Base-by-base conservation (phyloP, 192 early-diverging fungal species). In the Backusella mclennaniae region DNA sequence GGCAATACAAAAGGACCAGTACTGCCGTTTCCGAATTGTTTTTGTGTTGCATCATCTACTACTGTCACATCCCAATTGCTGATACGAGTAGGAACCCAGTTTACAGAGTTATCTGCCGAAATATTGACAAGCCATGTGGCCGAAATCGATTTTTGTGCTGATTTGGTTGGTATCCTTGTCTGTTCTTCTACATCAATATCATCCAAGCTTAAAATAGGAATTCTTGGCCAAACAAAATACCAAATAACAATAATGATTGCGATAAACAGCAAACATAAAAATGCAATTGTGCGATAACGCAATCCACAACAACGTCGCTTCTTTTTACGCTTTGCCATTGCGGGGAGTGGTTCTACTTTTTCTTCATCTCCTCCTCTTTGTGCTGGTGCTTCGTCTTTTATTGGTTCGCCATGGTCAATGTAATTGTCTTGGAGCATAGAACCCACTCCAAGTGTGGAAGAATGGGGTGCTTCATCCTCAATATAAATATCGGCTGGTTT, bases 61-160 rank as follows among this genome's bases (percentile, higher is more conserved):
- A 79, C 39, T 29, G 11, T 70, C 23, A 79, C 52, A 42, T 41
- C 66, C 69, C 73, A 56, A 35, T 67, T 63, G 15, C 44, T 69
- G 39, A 79, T 56, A 39, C 77, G 72, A 23, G 73, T 79, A 9
- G 77, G 77, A 14, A 79, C 53, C 77, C 77, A 79, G 46, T 79
- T 79, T 6, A 23, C 73, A 1, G 77, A 42, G 56, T 79, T 79
- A 31, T 73, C 77, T 21, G 69, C 68, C 17, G 77, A 74, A 19
- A 79, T 79, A 63, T 79, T 79, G 23, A 79, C 66, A 41, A 35
- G 39, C 77, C 77, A 79, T 29, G 68, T 53, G 29, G 73, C 35
- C 29, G 56, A 63, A 41, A 79, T 59, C 35, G 42, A 12, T 73
- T 67, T 52, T 31, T 44, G 52, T 14, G 73, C 41, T 53, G 42